Conservation (phyloP, 345 rosid genomes). For the Brassica rapa region DNA sequence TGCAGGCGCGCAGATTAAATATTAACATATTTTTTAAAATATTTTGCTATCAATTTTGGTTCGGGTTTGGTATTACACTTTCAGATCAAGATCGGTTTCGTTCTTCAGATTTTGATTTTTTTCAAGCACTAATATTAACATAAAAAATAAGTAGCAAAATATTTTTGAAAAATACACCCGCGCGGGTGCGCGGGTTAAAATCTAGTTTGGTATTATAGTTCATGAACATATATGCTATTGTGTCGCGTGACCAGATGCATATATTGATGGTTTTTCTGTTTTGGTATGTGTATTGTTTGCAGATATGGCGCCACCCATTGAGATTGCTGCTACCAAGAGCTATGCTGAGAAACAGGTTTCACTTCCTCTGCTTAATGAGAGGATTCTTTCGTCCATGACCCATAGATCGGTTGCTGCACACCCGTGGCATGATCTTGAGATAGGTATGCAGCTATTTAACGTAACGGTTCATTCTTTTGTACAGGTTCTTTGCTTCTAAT, state of each 20-base stretch:
- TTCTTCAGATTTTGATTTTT: no score
- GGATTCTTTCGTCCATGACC: conserved; percentile 89
- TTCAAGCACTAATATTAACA: no score
- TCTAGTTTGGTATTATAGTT: conserved; percentile 8
- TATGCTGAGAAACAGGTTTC: conserved; percentile 41
- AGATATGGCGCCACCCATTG: conserved; percentile 78
- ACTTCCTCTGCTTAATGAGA: conserved; percentile 81
- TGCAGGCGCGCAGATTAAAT: no score
- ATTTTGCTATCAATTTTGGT: no score
- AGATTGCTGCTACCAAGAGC: conserved; percentile 45
- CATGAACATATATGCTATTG: not conserved
- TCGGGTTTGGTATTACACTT: no score
- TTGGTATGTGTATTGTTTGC: conserved; percentile 18
- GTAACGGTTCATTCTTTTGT: not conserved
- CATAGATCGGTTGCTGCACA: conserved; percentile 95
- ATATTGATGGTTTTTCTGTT: conserved; percentile 15
- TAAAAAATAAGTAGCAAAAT: no score
- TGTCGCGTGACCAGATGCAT: conserved; percentile 3
- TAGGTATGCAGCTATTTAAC: conserved; percentile 51
- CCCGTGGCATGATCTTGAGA: conserved; percentile 99
- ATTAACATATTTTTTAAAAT: no score
- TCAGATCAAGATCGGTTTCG: no score
- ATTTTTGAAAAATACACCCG: no score
- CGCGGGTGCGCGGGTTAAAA: no score
- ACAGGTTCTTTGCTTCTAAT: not conserved